Conservation (phyloP, 495 filamentous ascomycete genomes). For the Hypoxylon lienhwacheense region DNA sequence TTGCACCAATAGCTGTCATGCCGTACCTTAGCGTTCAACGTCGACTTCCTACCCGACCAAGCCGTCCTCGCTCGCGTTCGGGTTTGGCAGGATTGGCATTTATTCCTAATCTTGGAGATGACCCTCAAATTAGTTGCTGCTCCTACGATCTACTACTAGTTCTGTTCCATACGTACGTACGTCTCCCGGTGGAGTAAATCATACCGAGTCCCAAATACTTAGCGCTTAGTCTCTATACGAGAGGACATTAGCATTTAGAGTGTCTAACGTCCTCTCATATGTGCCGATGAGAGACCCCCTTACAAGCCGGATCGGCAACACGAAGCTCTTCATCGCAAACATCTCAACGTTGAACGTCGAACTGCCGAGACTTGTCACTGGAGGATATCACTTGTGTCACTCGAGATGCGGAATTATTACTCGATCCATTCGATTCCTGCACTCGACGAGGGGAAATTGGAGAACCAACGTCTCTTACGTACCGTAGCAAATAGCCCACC, state of each 20-base stretch:
- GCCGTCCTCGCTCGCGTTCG: background rate
- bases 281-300: too few relatives aligned
- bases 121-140: too few relatives aligned
- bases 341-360: conserved; percentile 23
- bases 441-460: conserved; percentile 32
- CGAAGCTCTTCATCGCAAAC: conserved; percentile 1
- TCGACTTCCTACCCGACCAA: conserved; percentile 5
- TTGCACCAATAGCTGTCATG: conserved; percentile 25
- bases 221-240: too few relatives aligned
- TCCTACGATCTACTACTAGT: too few relatives aligned
- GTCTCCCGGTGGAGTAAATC: too few relatives aligned
- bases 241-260: too few relatives aligned
- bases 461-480: conserved; percentile 23
- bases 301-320: conserved; percentile 8
- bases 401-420: conserved; percentile 15
- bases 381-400: conserved; percentile 17
- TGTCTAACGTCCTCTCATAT: too few relatives aligned
- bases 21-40: conserved; percentile 25
- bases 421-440: conserved; percentile 24
- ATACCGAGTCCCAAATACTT: too few relatives aligned
- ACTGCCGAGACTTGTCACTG: conserved; percentile 26
- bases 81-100: conserved; percentile 12
- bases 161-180: too few relatives aligned
- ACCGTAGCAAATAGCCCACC: conserved; percentile 27
- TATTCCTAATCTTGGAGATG: conserved; percentile 9